phyloP scores from a whole-genome alignment of 1,139 yeast genomes.

The Debaryomyces sp. region DNA sequence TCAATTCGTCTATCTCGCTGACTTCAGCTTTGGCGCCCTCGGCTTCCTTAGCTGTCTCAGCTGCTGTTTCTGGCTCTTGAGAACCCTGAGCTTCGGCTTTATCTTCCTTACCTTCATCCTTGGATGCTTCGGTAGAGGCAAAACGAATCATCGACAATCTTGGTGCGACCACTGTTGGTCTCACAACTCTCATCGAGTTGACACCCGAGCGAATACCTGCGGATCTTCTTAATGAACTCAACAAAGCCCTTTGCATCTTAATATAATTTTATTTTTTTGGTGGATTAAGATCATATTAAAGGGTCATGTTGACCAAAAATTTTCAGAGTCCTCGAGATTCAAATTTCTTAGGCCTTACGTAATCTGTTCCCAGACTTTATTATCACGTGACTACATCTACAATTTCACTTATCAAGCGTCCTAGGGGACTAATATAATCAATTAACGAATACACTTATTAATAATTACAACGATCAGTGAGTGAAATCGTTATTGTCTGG shows the following conservation, averaged over 20 bases:
- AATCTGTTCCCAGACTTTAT: background rate
- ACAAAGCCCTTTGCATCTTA: conserved; percentile 37
- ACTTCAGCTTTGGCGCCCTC: conserved; percentile 13
- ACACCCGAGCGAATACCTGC: conserved; percentile 22
- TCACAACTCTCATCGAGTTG: conserved; percentile 17
- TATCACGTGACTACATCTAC: background rate
- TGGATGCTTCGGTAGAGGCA: conserved; percentile 25
- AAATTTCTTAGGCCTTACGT: background rate
- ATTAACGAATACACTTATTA: background rate
- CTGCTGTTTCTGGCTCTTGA: conserved; percentile 12
- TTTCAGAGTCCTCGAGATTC: conserved; percentile 1
- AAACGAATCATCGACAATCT: conserved; percentile 22
- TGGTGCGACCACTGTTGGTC: conserved; percentile 19
- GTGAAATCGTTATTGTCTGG: background rate
- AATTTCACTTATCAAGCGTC: background rate
- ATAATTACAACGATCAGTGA: background rate
- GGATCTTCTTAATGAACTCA: conserved; percentile 28
- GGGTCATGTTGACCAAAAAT: conserved; percentile 1
- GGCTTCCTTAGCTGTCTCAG: conserved; percentile 19
- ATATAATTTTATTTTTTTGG: background rate
- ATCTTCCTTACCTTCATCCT: conserved; percentile 11
- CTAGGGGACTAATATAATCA: background rate
- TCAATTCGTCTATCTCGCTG: conserved; percentile 42
- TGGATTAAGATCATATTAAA: background rate
- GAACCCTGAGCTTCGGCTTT: conserved; percentile 12